Conservation (phyloP, 805 yeast genomes). For the Peterozyma xylosa region DNA sequence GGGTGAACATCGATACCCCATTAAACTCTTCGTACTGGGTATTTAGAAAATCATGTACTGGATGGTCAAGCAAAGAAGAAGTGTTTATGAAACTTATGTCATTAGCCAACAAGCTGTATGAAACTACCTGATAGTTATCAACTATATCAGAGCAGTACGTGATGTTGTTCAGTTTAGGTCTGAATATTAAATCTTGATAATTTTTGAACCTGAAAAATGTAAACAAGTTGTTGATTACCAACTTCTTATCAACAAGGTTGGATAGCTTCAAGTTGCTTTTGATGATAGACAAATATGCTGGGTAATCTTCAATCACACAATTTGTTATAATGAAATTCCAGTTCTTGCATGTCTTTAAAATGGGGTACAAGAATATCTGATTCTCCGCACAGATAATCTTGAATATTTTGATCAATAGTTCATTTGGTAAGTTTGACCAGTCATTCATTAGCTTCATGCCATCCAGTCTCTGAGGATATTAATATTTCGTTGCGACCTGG, state of each 20-base stretch:
- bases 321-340: conserved; percentile 1
- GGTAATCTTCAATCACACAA: conserved; percentile 1
- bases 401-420: conserved; percentile 2
- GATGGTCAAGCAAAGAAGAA: no score
- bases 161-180: conserved; percentile 7
- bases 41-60: no score
- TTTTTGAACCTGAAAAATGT: conserved; percentile 8
- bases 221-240: conserved; percentile 4
- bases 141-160: conserved; percentile 4
- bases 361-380: not conserved
- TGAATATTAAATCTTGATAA: conserved; percentile 7
- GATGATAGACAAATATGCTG: not conserved
- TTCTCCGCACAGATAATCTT: not conserved
- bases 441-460: not conserved
- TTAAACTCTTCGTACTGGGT: not conserved
- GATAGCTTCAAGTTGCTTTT: conserved; percentile 3
- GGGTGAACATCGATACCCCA: not conserved
- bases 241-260: not conserved
- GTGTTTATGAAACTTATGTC: not conserved
- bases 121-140: conserved; percentile 3
- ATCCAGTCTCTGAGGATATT: no score
- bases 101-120: conserved; percentile 1
- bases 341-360: conserved; percentile 1
- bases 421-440: conserved; percentile 6
- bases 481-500: no score